phyloP scores from a whole-genome alignment of 2,329 filamentous ascomycete genomes.

The Paecilomyces formosus region DNA sequence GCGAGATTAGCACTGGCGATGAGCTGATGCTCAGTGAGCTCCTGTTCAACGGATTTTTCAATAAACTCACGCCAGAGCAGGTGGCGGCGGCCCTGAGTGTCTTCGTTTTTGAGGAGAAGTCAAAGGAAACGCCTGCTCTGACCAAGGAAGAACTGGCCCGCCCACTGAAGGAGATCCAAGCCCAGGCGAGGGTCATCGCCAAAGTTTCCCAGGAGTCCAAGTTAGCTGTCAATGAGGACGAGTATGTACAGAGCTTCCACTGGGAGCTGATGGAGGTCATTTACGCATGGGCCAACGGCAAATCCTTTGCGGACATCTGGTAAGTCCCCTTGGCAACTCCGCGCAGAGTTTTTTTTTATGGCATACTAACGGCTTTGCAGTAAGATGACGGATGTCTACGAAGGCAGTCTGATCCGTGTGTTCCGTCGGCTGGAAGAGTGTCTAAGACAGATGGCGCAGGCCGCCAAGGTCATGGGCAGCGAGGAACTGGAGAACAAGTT shows the following conservation, averaged over 20 bases:
- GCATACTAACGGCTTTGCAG: conserved; percentile 37
- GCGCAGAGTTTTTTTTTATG: background rate
- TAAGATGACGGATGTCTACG: conserved; percentile 99
- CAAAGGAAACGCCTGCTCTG: conserved; percentile 62
- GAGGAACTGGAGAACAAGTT: conserved; percentile 91
- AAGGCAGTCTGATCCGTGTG: conserved; percentile 89
- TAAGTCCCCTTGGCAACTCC: conserved; percentile 40
- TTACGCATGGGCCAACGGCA: conserved; percentile 81
- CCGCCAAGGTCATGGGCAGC: conserved; percentile 95
- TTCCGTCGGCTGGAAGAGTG: conserved; percentile 94
- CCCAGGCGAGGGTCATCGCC: conserved; percentile 78
- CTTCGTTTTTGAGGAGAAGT: conserved; percentile 97
- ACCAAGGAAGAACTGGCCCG: conserved; percentile 74
- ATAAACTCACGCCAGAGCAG: conserved; percentile 81
- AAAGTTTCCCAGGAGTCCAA: conserved; percentile 96
- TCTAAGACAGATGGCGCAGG: conserved; percentile 89
- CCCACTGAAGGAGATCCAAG: conserved; percentile 77
- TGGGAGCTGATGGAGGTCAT: conserved; percentile 97
- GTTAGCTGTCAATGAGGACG: conserved; percentile 86
- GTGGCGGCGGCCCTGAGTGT: conserved; percentile 80
- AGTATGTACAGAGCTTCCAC: conserved; percentile 84
- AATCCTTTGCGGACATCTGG: conserved; percentile 90
- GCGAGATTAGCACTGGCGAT: conserved; percentile 94
- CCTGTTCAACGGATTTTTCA: conserved; percentile 96
- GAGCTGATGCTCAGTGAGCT: conserved; percentile 89